Evolutionary conservation across 2,329 filamentous ascomycete genomes (phyloP).

Genomic region (Podosphaera leucotricha): DNA sequence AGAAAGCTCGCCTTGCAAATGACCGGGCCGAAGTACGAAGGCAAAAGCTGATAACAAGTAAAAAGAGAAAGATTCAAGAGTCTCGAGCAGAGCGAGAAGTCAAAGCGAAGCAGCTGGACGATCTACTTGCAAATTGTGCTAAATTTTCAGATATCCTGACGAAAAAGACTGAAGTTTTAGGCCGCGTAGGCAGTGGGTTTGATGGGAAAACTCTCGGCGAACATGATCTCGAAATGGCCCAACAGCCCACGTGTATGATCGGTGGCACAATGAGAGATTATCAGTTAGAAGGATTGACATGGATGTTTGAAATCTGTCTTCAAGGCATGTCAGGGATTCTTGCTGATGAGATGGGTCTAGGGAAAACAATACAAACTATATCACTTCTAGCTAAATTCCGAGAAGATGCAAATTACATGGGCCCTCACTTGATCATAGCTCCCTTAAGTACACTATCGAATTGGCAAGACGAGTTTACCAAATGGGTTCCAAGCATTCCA

Average conservation of each 20-base stretch:
- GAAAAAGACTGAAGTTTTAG: conserved; percentile 37
- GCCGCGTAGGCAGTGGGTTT: conserved; percentile 34
- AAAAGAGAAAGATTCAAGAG: conserved; percentile 22
- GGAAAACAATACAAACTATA: conserved; percentile 96
- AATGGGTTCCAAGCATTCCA: conserved; percentile 85
- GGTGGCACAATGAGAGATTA: conserved; percentile 96
- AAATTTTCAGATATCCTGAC: conserved; percentile 39
- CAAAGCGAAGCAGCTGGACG: conserved; percentile 35
- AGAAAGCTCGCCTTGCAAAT: conserved; percentile 24
- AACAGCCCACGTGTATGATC: conserved; percentile 64
- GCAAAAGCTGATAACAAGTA: conserved; percentile 13
- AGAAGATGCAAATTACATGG: conserved; percentile 95
- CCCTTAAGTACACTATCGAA: conserved; percentile 94
- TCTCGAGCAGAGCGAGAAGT: conserved; percentile 29
- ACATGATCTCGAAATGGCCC: conserved; percentile 52
- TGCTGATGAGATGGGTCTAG: conserved; percentile 97
- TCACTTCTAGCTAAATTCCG: conserved; percentile 98
- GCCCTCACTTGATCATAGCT: conserved; percentile 87
- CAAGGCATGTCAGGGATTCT: conserved; percentile 99
- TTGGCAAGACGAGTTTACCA: conserved; percentile 95
- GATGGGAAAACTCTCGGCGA: conserved; percentile 36
- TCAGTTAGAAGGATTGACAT: conserved; percentile 96
- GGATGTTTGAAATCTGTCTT: conserved; percentile 96
- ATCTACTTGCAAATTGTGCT: conserved; percentile 32
- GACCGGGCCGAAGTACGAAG: conserved; percentile 20